These are phyloP conservation scores for Amanita polypyramis DNA, from an alignment of 768 basidiomycete species.

Conservation along the genomic window DNA sequence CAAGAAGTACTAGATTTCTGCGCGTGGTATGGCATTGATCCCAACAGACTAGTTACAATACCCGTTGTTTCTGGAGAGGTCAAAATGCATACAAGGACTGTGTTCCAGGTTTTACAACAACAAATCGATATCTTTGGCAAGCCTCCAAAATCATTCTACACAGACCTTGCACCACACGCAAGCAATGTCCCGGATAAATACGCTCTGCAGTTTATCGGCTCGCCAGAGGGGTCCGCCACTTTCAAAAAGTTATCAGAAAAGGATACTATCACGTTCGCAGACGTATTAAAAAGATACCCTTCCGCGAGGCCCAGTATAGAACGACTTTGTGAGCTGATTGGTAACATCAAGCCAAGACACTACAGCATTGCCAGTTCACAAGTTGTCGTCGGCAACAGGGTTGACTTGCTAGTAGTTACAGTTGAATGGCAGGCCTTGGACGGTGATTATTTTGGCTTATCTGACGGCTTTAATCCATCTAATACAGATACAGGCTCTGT, in stretches of 20 bases:
- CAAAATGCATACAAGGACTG: slow-evolving; percentile 83
- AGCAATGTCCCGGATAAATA: slow-evolving; percentile 58
- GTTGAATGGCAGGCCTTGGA: slow-evolving; percentile 87
- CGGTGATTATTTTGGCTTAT: slow-evolving; percentile 38
- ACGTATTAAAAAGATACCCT: slow-evolving; percentile 66
- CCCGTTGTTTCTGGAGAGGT: slow-evolving; percentile 57
- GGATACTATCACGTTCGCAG: slow-evolving; percentile 90
- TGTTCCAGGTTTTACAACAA: slow-evolving; percentile 92
- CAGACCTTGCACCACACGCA: slow-evolving; percentile 74
- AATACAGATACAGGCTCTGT: slow-evolving; percentile 39
- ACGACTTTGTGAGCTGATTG: slow-evolving; percentile 78
- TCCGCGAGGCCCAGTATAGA: slow-evolving; percentile 79
- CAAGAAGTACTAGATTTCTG: slow-evolving; percentile 86
- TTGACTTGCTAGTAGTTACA: slow-evolving; percentile 91
- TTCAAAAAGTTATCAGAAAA: slow-evolving; percentile 96
- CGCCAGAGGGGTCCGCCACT: slow-evolving; percentile 80
- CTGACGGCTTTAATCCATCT: slow-evolving; percentile 2
- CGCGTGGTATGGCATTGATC: slow-evolving; percentile 82
- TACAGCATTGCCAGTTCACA: slow-evolving; percentile 98
- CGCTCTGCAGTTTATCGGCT: slow-evolving; percentile 84
- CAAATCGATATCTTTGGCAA: slow-evolving; percentile 94
- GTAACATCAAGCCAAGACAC: slow-evolving; percentile 94
- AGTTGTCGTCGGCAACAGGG: slow-evolving; percentile 87
- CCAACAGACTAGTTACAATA: slow-evolving; percentile 70
- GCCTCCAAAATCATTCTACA: slow-evolving; percentile 93